A percentile compares a stretch with the other conserved stretches of the same genome.
Conservation (phyloP, 2,329 filamentous ascomycete genomes). For the Claviceps fusiformis region DNA sequence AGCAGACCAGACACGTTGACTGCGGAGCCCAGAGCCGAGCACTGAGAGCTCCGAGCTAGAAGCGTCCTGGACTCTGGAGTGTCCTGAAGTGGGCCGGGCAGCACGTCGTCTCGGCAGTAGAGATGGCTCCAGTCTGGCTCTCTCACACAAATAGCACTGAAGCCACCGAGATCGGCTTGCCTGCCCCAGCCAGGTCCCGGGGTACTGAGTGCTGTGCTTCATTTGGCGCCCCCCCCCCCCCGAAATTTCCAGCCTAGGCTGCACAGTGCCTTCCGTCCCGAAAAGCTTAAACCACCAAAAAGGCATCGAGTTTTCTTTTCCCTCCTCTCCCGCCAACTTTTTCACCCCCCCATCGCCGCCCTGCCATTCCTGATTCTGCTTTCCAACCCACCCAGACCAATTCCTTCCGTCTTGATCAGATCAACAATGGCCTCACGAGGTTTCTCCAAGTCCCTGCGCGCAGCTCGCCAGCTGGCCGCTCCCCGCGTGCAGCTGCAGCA, state of each 20-base stretch:
- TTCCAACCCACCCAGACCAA: conserved; percentile 7
- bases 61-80: no score
- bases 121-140: no score
- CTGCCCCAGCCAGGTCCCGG: no score
- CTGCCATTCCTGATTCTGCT: neutral
- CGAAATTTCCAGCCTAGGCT: neutral
- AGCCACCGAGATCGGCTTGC: conserved; percentile 2
- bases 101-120: no score
- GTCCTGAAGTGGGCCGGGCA: no score
- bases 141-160: neutral
- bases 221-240: neutral
- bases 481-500: conserved; percentile 48
- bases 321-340: conserved; percentile 7
- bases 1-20: no score
- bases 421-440: conserved; percentile 65
- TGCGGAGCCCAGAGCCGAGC: no score
- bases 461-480: conserved; percentile 45
- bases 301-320: conserved; percentile 2
- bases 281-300: conserved; percentile 7
- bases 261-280: neutral
- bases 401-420: conserved; percentile 9
- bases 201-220: no score
- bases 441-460: conserved; percentile 55
- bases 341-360: conserved; percentile 10
- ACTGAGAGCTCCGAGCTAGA: no score